Evolutionary conservation across 768 basidiomycete genomes (phyloP).

Genomic region (Lactarius evosmus): DNA sequence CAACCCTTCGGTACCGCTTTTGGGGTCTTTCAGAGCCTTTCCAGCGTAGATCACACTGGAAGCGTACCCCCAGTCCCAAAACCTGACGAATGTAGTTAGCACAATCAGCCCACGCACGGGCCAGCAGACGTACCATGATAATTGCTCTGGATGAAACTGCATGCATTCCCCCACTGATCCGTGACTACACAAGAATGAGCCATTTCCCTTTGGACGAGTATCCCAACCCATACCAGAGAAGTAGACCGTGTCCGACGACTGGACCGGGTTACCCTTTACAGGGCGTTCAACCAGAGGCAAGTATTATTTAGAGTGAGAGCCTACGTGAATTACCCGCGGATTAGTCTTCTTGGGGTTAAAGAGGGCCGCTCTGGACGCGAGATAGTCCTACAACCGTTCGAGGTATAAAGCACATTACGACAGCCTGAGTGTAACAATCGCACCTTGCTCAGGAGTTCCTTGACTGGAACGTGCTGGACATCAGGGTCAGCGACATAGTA

Average conservation of each 20-base stretch:
- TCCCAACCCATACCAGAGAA: slow-evolving; percentile 63
- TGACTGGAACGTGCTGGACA: slow-evolving; percentile 69
- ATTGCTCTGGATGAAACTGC: slow-evolving; percentile 87
- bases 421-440: background rate
- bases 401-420: background rate
- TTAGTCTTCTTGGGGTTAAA: slow-evolving; percentile 69
- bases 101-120: background rate
- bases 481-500: slow-evolving; percentile 94
- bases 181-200: slow-evolving; percentile 47
- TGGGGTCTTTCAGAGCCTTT: slow-evolving; percentile 1
- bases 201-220: background rate
- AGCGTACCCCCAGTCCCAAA: slow-evolving; percentile 82
- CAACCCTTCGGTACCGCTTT: slow-evolving; percentile 88
- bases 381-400: slow-evolving; percentile 62
- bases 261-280: slow-evolving; percentile 71
- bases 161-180: slow-evolving; percentile 87
- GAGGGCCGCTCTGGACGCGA: slow-evolving; percentile 71
- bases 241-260: slow-evolving; percentile 92
- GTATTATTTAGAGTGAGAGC: background rate
- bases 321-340: slow-evolving; percentile 56
- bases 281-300: background rate
- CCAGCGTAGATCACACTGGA: background rate
- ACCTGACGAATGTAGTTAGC: slow-evolving; percentile 40
- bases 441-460: slow-evolving; percentile 83
- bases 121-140: slow-evolving; percentile 57